Evolutionary conservation across 179 eudicot species (phyloP), one percentile per base, ranked within the genome.

Genomic region (Sideroxylon spinosum): DNA sequence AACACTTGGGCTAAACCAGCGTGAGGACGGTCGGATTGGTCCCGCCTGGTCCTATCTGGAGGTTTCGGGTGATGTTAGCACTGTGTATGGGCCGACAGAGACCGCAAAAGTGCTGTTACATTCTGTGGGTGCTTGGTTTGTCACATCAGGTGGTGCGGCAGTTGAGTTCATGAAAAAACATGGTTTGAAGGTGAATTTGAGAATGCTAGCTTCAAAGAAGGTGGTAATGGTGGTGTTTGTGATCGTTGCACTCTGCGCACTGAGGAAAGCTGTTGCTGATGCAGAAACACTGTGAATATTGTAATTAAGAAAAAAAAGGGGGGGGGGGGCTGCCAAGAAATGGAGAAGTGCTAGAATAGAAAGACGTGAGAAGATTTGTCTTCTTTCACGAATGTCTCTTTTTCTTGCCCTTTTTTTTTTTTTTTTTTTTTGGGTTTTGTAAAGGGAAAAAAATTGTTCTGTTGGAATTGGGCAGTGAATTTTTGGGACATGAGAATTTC

Each of bases 201-300:
- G 98, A 90, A 68, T 89, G 53, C 76, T 95, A 7, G 98, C 98
- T 68, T 93, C 93, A n/a, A 95, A 95, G 89, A 93, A 91, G 84
- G 80, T 93, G 60, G 86, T 90, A 53, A 79, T 81, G 68, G 76
- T 86, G 84, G 69, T 95, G 75, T 60, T 93, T 17, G 25, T 86
- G 64, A 61, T 79, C 60, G 75, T 77, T 63, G 77, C 17, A 4
- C 22, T 72, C 52, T 71, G 59, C 52, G 56, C 26, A 28, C 32
- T 78, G 28, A 62, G 81, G 83, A 94, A 81, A 80, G 90, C 87
- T 74, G 79, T 90, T 78, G 75, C 82, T 82, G 74, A 12, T 48
- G 77, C 71, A 79, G 79, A 61, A 87, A 82, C 70, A 64, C 14
- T 73, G 73, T 52, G 23, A 63, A 81, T 81, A 81, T 44, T 53